Evolutionary conservation across 2,329 filamentous ascomycete species (phyloP).

Genomic region (Colletotrichum lentis): DNA sequence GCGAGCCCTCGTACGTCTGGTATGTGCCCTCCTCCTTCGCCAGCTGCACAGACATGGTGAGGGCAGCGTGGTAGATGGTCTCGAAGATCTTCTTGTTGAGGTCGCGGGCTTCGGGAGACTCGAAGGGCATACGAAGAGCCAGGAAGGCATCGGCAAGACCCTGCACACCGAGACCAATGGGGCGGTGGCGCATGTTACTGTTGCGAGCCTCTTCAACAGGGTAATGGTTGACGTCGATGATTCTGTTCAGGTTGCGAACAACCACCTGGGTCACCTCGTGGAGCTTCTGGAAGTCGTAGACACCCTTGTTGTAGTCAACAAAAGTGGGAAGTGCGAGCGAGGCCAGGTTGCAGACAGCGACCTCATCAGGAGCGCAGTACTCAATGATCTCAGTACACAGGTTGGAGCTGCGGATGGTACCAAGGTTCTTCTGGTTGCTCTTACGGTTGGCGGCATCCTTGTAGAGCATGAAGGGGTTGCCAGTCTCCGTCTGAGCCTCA

Average conservation of each 20-base stretch:
- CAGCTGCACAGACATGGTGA: conserved; percentile 88
- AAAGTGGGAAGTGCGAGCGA: conserved; percentile 91
- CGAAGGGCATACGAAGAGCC: conserved; percentile 94
- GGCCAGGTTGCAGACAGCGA: conserved; percentile 97
- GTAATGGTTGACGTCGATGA: conserved; percentile 98
- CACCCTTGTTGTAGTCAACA: conserved; percentile 83
- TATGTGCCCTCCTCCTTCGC: conserved; percentile 87
- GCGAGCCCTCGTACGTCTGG: conserved; percentile 89
- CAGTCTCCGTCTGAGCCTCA: conserved; percentile 97
- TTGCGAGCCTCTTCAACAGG: conserved; percentile 92
- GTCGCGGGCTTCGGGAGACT: conserved; percentile 90
- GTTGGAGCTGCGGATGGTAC: conserved; percentile 98
- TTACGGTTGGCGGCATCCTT: conserved; percentile 98
- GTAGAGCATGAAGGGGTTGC: conserved; percentile 99
- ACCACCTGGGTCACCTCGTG: conserved; percentile 94
- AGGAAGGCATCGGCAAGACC: conserved; percentile 98
- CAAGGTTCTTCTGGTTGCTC: conserved; percentile 99
- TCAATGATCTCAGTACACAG: conserved; percentile 99
- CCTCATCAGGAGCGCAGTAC: conserved; percentile 96
- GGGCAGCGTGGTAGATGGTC: conserved; percentile 96
- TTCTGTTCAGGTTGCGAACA: conserved; percentile 95
- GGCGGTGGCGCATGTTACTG: conserved; percentile 97
- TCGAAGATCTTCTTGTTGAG: conserved; percentile 99
- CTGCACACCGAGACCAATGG: conserved; percentile 95
- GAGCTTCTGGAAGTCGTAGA: conserved; percentile 95